Base-by-base conservation (phyloP, 345 rosid genomes). In the Eutrema yunnanense region DNA sequence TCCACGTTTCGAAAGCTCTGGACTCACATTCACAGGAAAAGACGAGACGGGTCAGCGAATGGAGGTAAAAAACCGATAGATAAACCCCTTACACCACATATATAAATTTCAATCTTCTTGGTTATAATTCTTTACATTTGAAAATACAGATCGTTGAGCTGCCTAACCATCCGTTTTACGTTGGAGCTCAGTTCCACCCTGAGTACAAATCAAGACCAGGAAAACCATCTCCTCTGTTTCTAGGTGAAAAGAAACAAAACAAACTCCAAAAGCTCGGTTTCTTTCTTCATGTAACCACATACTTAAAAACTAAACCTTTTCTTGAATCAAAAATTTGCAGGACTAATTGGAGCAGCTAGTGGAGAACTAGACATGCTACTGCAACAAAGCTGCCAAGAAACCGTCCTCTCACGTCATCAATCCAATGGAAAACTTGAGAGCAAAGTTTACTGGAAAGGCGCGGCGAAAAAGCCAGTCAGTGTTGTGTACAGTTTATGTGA, bases 191-290 rank as follows among this genome's bases (percentile, higher is more conserved):
- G 83, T 95, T 95, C 70, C 99, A 95, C 72, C 99, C 99, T 0
- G 99, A 95, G 80, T 95, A 86, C 70, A 95, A 90, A 80, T 95
- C 98, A 59, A 92, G 98, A 72, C 98, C 99, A 0, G 96, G 90
- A 77, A 86, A 90, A 53, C 96, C 99, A 43, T 95, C 99, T 58
- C 84, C 99, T 67, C 67, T 86, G 58, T 95, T 95, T 77, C 75
- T 86, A 83, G 99, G 99, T 95, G 81, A 60, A 36, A n/a, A 57
- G 43, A 57, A 51, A 14, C 29, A 43, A 62, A n/a, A 8, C 53
- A 29, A 32, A 46, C 2, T 5, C 27, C 5, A 2, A n/a, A 38
- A 27, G 29, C 40, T 66, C 57, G 65, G 37, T 12, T 48, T 26
- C 11, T 62, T 43, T n/a, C 51, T 30, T 50, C 0, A 5, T 47